Evolutionary conservation across 2,329 filamentous ascomycete genomes (phyloP).

Genomic region (Pyrenophora graminea): DNA sequence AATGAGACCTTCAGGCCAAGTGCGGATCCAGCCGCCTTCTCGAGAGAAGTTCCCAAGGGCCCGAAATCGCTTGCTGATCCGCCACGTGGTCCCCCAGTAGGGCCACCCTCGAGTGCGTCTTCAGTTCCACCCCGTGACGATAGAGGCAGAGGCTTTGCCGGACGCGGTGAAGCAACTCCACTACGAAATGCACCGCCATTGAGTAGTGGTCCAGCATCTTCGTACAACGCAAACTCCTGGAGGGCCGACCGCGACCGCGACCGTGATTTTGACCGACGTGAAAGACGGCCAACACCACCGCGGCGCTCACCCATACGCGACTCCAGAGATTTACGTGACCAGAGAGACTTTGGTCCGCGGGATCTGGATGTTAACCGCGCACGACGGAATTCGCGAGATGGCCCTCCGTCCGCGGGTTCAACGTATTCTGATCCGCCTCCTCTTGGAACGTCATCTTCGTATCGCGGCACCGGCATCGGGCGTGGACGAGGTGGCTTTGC

Average conservation of each 20-base stretch:
- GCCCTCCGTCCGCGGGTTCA: conserved; percentile 72
- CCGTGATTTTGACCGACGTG: conserved; percentile 58
- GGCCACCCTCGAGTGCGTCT: conserved; percentile 35
- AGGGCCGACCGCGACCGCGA: conserved; percentile 57
- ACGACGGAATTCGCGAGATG: conserved; percentile 71
- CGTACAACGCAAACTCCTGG: conserved; percentile 50
- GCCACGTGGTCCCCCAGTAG: conserved; percentile 45
- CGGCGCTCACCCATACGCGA: conserved; percentile 66
- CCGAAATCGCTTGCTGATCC: conserved; percentile 78
- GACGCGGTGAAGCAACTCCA: conserved; percentile 64
- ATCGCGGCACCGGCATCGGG: conserved; percentile 58
- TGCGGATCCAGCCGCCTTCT: conserved; percentile 34
- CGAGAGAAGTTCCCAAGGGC: conserved; percentile 73
- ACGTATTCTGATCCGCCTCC: conserved; percentile 67
- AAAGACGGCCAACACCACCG: conserved; percentile 65
- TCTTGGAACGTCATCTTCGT: conserved; percentile 59
- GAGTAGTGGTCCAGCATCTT: conserved; percentile 29
- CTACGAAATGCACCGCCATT: conserved; percentile 61
- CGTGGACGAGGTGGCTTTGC: conserved; percentile 55
- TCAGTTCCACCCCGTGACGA: conserved; percentile 55
- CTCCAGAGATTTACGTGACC: conserved; percentile 63
- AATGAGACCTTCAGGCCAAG: conserved; percentile 42
- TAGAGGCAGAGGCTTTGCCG: conserved; percentile 64
- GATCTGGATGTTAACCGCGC: conserved; percentile 70
- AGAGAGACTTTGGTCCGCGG: conserved; percentile 63